A percentile compares a stretch with the other conserved stretches of the same genome.
Evolutionary conservation across 2,329 filamentous ascomycete species (phyloP).

Genomic region (Xylariales sp.): DNA sequence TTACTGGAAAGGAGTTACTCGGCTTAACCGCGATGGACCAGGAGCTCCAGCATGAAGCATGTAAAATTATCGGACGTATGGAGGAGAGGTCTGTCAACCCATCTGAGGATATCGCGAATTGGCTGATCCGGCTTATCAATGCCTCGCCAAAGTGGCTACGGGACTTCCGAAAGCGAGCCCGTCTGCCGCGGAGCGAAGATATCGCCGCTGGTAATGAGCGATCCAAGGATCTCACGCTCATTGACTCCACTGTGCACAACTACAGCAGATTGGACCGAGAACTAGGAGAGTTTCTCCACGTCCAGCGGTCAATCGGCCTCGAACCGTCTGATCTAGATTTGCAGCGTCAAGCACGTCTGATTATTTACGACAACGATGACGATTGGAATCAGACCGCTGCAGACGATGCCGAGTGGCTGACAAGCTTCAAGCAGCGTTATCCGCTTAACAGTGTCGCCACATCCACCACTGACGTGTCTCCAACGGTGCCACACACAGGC

Average conservation of each 20-base stretch:
- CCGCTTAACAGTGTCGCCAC: conserved; percentile 14
- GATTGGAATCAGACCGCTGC: conserved; percentile 61
- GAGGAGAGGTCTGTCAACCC: conserved; percentile 47
- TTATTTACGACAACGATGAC: conserved; percentile 59
- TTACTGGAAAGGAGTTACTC: conserved; percentile 44
- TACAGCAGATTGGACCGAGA: conserved; percentile 53
- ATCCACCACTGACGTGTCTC: conserved; percentile 14
- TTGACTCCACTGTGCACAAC: conserved; percentile 58
- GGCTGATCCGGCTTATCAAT: conserved; percentile 50
- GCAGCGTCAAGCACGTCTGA: conserved; percentile 53
- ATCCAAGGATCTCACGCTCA: conserved; percentile 48
- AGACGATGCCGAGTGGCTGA: conserved; percentile 51
- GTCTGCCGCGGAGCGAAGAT: conserved; percentile 53
- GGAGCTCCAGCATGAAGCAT: conserved; percentile 57
- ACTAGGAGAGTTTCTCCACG: conserved; percentile 46
- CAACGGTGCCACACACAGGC: conserved; percentile 3
- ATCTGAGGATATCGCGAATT: conserved; percentile 48
- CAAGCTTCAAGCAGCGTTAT: conserved; percentile 47
- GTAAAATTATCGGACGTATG: conserved; percentile 51
- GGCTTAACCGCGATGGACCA: conserved; percentile 57
- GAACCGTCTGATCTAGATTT: conserved; percentile 50
- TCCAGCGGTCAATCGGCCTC: conserved; percentile 38
- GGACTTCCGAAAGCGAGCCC: conserved; percentile 50
- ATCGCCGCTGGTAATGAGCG: conserved; percentile 42
- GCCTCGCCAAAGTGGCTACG: conserved; percentile 50